A percentile compares a stretch with the other conserved stretches of the same genome.
Conservation (phyloP, 306 rosid genomes). For the Albizia julibrissin region DNA sequence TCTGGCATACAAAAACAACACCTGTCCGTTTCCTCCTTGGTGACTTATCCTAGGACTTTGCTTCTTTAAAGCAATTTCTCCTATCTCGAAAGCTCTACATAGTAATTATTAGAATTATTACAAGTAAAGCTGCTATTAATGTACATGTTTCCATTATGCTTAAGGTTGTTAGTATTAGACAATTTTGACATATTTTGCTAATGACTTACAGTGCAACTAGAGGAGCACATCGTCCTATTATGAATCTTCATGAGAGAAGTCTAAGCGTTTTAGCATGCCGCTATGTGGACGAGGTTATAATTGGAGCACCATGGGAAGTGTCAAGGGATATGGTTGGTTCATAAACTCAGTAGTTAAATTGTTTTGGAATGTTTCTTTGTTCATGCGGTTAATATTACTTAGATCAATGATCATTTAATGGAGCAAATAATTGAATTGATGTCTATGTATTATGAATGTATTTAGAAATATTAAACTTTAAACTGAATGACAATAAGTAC, state of each 20-base stretch:
- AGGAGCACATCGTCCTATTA: slow-evolving; percentile 96
- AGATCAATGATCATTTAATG: background rate
- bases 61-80: background rate
- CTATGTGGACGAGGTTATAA: slow-evolving; percentile 95
- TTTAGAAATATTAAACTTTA: background rate
- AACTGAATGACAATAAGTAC: background rate
- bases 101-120: slow-evolving; percentile 22
- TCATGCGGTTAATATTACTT: background rate
- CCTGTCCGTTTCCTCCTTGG: background rate
- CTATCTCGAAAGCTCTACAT: background rate
- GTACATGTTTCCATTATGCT: slow-evolving; percentile 1
- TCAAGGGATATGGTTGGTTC: slow-evolving; percentile 83
- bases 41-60: background rate
- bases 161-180: background rate
- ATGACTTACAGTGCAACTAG: slow-evolving; percentile 62
- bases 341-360: background rate
- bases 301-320: slow-evolving; percentile 97
- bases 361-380: background rate
- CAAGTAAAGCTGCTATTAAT: slow-evolving; percentile 9
- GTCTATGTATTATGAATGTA: background rate
- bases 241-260: slow-evolving; percentile 99
- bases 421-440: background rate
- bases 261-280: slow-evolving; percentile 96
- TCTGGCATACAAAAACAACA: background rate
- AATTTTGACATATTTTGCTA: background rate